Evolutionary conservation across 139 green algal species (phyloP).

Genomic region (Helicosporidium sp.): DNA sequence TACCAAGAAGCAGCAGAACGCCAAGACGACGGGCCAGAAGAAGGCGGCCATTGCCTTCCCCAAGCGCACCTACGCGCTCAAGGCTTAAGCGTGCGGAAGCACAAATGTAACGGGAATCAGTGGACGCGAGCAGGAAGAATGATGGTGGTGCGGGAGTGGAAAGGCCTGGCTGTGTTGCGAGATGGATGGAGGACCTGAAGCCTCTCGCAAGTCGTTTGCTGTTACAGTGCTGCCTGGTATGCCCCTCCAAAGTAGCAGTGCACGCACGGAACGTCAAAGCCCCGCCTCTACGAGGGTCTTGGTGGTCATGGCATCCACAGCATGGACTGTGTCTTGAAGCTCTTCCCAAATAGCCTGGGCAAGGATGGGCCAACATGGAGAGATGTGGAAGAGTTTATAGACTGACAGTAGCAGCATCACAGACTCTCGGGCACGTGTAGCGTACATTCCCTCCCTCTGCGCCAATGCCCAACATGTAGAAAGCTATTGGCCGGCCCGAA

Average conservation of each 20-base stretch:
- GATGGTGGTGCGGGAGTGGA: too few species aligned
- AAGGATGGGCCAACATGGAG: background rate
- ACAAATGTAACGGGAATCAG: too few species aligned
- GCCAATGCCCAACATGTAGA: background rate
- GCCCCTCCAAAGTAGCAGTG: background rate
- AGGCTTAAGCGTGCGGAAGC: too few species aligned
- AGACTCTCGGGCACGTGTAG: too few species aligned
- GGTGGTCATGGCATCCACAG: conserved; percentile 25
- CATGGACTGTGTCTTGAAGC: conserved; percentile 44
- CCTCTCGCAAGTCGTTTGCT: too few species aligned
- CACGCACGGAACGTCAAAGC: background rate
- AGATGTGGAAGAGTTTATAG: background rate
- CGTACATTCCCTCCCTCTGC: background rate
- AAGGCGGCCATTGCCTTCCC: conserved; percentile 81
- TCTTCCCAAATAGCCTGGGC: conserved; percentile 28
- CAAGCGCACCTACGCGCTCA: conserved; percentile 78
- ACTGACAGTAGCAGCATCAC: too few species aligned
- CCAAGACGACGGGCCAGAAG: conserved; percentile 51
- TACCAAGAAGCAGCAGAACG: conserved; percentile 61
- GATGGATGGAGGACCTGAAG: background rate
- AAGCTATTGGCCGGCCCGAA: background rate
- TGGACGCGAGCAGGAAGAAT: background rate
- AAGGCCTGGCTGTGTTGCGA: too few species aligned
- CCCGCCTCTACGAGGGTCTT: conserved; percentile 14
- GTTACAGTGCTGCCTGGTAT: too few species aligned